Base-by-base conservation (phyloP, 371 early-diverging fungal genomes). In the Phascolomyces articulosus region DNA sequence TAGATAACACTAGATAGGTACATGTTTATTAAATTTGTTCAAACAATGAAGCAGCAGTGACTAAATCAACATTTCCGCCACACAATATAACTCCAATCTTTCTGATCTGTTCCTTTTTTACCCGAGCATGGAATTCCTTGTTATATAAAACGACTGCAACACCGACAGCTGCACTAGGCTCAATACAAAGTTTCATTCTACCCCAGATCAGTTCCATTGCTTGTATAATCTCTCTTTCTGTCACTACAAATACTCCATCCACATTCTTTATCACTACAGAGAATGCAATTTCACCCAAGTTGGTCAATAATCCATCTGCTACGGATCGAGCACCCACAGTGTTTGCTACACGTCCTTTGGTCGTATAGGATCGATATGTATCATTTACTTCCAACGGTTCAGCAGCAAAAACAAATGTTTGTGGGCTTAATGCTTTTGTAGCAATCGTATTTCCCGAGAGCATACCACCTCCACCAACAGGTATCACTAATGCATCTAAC, bases 381-480 rank as follows among this genome's bases (percentile, higher is more conserved):
- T 87, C 85, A 55, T 84, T 64, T 15, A 81, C 85, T 1, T 18
- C 55, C 6, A 27, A 57, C 2, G 88, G 86, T 64, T 86, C 88
- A 15, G 81, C 85, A 3, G 73, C 86, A 71, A 80, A 85, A 0
- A 87, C 70, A 38, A 68, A 66, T 34, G 79, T 70, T 0, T 58
- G 24, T 1, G 81, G 79, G 2, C 62, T 69, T 11, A 82, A 29
- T 18, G 70, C 53, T 60, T 80, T 79, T 34, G 77, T 79, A 4
- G 86, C 85, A 28, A 82, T 66, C 4, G 80, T 34, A 48, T 78
- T 81, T 1, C 89, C 89, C 4, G 85, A 74, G 2, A 88, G 34
- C 85, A 88, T 74, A 0, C 89, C 89, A 26, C 87, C 85, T 1
- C 84, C 87, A 11, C 87, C 87, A 0, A 80, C 80, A 28, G 86